These are phyloP conservation scores for Hygrocybe coccinea DNA, from an alignment of 768 basidiomycete genomes.

Conservation along the genomic window DNA sequence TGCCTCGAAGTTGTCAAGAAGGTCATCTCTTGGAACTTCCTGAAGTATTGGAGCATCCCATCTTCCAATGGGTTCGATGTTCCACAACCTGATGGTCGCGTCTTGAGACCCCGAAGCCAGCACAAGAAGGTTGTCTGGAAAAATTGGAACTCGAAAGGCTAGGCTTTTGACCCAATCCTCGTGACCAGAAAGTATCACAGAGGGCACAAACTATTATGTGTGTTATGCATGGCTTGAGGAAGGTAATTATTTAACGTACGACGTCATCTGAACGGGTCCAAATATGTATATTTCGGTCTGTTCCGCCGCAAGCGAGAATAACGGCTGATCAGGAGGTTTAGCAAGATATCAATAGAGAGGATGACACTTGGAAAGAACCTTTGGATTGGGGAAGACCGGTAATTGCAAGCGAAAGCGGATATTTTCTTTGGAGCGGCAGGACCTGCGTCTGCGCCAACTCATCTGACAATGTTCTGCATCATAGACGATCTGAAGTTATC, in stretches of 20 bases:
- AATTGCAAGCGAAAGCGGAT: slow-evolving; percentile 68
- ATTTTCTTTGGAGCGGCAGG: slow-evolving; percentile 61
- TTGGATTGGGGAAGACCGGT: slow-evolving; percentile 59
- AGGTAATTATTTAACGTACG: slow-evolving; percentile 38
- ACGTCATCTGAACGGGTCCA: slow-evolving; percentile 61
- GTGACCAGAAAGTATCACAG: slow-evolving; percentile 69
- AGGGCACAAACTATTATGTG: slow-evolving; percentile 49
- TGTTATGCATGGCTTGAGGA: slow-evolving; percentile 1
- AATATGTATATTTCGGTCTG: slow-evolving; percentile 73
- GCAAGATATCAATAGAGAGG: slow-evolving; percentile 5
- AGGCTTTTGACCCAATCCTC: slow-evolving; percentile 94
- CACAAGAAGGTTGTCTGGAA: slow-evolving; percentile 45
- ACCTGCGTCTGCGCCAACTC: slow-evolving; percentile 47
- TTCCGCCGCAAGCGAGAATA: slow-evolving; percentile 79
- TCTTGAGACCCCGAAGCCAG: slow-evolving; percentile 96
- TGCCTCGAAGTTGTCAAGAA: slow-evolving; percentile 85
- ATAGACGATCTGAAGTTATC: background rate
- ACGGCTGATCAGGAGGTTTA: slow-evolving; percentile 44
- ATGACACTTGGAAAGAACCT: slow-evolving; percentile 37
- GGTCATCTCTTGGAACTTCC: slow-evolving; percentile 54
- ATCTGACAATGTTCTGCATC: slow-evolving; percentile 24
- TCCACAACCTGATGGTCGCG: slow-evolving; percentile 89
- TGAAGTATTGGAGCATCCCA: slow-evolving; percentile 14
- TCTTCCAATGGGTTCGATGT: slow-evolving; percentile 51
- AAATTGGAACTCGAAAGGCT: slow-evolving; percentile 47